Percentiles rank a stretch among this genome's conserved stretches.
phyloP scores from a whole-genome alignment of 1,284 basidiomycete species.

The Takashimella koratensis region DNA sequence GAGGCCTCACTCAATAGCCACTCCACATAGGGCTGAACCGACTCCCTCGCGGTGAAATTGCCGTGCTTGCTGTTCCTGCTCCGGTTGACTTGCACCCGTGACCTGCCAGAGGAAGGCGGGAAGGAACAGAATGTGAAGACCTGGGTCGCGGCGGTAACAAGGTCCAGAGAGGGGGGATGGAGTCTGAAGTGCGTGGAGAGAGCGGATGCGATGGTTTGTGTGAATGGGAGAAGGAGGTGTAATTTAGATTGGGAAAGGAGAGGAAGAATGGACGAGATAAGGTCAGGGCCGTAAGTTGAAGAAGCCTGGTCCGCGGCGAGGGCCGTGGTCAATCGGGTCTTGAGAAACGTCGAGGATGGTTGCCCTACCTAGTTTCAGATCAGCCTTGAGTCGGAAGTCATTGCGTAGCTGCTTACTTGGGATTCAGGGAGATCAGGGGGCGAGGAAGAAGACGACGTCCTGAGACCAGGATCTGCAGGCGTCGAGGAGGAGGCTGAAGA shows the following conservation, averaged over 20 bases:
- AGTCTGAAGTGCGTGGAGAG: conserved; percentile 7
- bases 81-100: no score
- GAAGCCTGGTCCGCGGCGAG: neutral
- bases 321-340: conserved; percentile 8
- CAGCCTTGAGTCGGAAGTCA: no score
- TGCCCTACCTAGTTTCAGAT: conserved; percentile 1
- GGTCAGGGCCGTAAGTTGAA: neutral
- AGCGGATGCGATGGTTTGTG: conserved; percentile 1
- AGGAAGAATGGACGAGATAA: conserved; percentile 1
- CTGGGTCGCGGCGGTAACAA: neutral
- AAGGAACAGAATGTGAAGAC: conserved; percentile 7
- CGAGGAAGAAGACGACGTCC: no score
- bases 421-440: no score
- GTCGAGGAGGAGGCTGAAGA: no score
- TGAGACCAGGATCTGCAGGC: no score
- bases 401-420: no score
- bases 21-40: conserved; percentile 5
- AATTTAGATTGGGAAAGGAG: neutral
- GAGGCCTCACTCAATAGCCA: conserved; percentile 10
- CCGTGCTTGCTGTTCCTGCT: no score
- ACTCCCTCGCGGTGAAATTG: neutral
- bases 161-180: conserved; percentile 2
- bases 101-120: no score
- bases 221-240: conserved; percentile 2
- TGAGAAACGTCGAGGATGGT: conserved; percentile 5